Conservation (phyloP, 2,329 filamentous ascomycete genomes). For the Cytospora piceae region DNA sequence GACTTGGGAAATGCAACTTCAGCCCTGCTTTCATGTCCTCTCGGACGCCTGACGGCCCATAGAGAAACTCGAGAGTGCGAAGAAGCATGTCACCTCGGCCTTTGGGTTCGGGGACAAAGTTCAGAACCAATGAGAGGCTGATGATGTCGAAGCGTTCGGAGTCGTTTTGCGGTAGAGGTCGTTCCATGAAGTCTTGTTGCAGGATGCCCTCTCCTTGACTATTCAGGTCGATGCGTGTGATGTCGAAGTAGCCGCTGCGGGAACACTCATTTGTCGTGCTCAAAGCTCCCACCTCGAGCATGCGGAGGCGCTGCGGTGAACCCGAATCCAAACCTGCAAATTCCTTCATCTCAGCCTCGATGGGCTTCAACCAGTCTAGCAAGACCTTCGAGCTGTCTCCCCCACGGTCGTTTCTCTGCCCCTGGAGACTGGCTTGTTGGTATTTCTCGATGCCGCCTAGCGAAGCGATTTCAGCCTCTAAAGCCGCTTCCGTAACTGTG, state of each 20-base stretch:
- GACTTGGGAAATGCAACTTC: constrained; percentile 58
- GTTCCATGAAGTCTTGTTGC: constrained; percentile 92
- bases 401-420: constrained; percentile 66
- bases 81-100: constrained; percentile 84
- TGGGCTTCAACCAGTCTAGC: constrained; percentile 62
- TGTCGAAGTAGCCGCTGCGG: constrained; percentile 68
- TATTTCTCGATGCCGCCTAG: constrained; percentile 67
- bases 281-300: constrained; percentile 89
- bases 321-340: constrained; percentile 30
- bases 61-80: constrained; percentile 73
- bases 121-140: constrained; percentile 88
- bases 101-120: constrained; percentile 82
- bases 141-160: constrained; percentile 82
- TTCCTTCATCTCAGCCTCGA: constrained; percentile 33
- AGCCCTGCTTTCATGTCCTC: constrained; percentile 22
- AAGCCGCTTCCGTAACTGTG: constrained; percentile 46
- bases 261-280: constrained; percentile 86
- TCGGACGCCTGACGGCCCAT: constrained; percentile 35
- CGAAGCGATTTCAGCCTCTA: constrained; percentile 58
- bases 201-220: constrained; percentile 81
- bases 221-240: constrained; percentile 87
- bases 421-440: constrained; percentile 70
- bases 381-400: constrained; percentile 69
- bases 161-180: constrained; percentile 68
- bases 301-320: constrained; percentile 48